Base-by-base conservation (phyloP, 2,329 filamentous ascomycete genomes). In the Colletotrichum lindemuthianum region DNA sequence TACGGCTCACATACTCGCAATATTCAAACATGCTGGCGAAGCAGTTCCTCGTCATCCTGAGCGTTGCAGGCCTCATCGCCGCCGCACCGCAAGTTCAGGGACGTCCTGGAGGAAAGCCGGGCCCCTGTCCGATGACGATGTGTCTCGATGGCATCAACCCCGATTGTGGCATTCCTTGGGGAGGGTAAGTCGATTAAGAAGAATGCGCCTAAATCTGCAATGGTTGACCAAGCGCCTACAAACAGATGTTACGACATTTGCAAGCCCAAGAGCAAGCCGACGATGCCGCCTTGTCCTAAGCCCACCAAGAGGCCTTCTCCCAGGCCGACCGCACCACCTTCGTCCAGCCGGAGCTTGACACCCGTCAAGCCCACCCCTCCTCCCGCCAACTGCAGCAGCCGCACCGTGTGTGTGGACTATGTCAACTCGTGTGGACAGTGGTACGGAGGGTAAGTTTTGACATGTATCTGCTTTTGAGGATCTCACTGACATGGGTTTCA, bases 181-280 rank as follows among this genome's bases (percentile, higher is more conserved):
- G 73, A 72, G 70, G 65, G 75, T 75, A 67, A 68, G 69, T 9
- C 3, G 24, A 24, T 24, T 24, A 24, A 24, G 24, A 24, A 24
- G 24, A 16, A 8, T 34, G 34, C 6, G 16, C 24, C 24, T 41
- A 8, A 8, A 16, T 11, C 41, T 10, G 8, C 16, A n/a, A 2
- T 13, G 45, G 12, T 16, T 48, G 24, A 48, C 45, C 4, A 33
- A 10, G 16, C 12, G 24, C 11, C 11, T 16, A 6, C 10, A 11
- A 32, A 7, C 45, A 48, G 45, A 48, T 77, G 75, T 49, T 77
- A 72, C 60, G 68, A 75, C 58, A 63, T 68, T 12, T 77, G 75
- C 63, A 52, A 65, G 60, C 60, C 55, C 10, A 10, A 34, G 13
- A n/a, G 36, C 15, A 43, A 24, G 39, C 66, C 66, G 13, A 67